Conservation (phyloP, 2,329 filamentous ascomycete genomes). For the Teratosphaeria zuluensis region DNA sequence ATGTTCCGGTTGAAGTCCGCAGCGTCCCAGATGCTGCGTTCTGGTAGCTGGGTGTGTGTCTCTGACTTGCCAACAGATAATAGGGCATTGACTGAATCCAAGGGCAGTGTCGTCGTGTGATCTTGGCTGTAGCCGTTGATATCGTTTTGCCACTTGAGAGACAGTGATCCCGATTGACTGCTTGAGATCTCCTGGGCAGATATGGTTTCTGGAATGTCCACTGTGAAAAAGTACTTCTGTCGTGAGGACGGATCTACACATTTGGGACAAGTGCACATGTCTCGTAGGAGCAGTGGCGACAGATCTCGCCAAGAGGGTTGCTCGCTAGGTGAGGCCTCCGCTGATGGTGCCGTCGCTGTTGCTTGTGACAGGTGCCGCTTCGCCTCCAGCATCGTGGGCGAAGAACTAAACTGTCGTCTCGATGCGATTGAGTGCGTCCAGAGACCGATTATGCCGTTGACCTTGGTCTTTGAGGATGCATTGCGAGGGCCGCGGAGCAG, state of each 20-base stretch:
- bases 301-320: conserved; percentile 4
- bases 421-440: not conserved
- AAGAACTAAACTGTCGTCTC: not conserved
- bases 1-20: conserved; percentile 39
- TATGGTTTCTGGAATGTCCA: conserved; percentile 50
- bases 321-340: not conserved
- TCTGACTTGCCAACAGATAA: not conserved
- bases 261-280: conserved; percentile 47
- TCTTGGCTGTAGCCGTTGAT: conserved; percentile 33
- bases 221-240: conserved; percentile 56
- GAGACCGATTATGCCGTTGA: not conserved
- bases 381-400: not conserved
- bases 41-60: not conserved
- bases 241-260: conserved; percentile 51
- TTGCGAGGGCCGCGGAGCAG: not conserved
- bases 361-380: not conserved
- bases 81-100: not conserved
- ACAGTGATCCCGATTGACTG: conserved; percentile 28
- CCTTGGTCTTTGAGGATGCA: not conserved
- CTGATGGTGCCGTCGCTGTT: not conserved
- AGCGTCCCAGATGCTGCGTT: conserved; percentile 34
- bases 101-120: conserved; percentile 31
- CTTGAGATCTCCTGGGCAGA: conserved; percentile 27
- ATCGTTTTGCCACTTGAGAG: conserved; percentile 49
- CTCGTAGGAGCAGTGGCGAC: conserved; percentile 37